Conservation (phyloP, 345 rosid genomes). For the Populus nigra region DNA sequence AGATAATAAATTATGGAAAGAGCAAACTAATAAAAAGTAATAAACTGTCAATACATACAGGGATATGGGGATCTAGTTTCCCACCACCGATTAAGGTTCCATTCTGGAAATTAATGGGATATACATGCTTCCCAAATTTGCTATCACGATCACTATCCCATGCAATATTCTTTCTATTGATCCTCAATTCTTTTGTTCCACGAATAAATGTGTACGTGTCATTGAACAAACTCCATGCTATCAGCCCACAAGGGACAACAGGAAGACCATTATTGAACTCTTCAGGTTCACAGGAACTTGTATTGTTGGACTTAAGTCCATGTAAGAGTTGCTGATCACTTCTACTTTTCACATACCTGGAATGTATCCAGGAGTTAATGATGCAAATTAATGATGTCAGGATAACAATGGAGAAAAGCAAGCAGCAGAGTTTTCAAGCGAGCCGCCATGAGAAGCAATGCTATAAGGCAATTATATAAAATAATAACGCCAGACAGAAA, state of each 20-base stretch:
- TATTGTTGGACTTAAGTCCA: constrained; percentile 43
- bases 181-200: constrained; percentile 35
- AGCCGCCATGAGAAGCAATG: neutral
- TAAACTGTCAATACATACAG: constrained; percentile 41
- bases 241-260: constrained; percentile 75
- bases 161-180: constrained; percentile 61
- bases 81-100: constrained; percentile 76
- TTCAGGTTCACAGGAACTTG: constrained; percentile 69
- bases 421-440: neutral
- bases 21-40: neutral
- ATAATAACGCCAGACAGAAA: neutral
- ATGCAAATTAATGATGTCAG: constrained; percentile 11
- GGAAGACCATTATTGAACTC: constrained; percentile 55
- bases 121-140: constrained; percentile 75
- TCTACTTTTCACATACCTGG: constrained; percentile 84
- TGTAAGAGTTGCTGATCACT: constrained; percentile 68
- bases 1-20: neutral
- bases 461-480: neutral
- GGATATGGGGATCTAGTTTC: constrained; percentile 51
- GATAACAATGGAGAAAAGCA: neutral
- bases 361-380: constrained; percentile 4
- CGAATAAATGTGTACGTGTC: constrained; percentile 64
- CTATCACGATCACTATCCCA: constrained; percentile 81
- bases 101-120: constrained; percentile 76
- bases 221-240: constrained; percentile 89